These are phyloP conservation scores for Solidago caesia DNA, from an alignment of 129 eudicot species.

Conservation along the genomic window DNA sequence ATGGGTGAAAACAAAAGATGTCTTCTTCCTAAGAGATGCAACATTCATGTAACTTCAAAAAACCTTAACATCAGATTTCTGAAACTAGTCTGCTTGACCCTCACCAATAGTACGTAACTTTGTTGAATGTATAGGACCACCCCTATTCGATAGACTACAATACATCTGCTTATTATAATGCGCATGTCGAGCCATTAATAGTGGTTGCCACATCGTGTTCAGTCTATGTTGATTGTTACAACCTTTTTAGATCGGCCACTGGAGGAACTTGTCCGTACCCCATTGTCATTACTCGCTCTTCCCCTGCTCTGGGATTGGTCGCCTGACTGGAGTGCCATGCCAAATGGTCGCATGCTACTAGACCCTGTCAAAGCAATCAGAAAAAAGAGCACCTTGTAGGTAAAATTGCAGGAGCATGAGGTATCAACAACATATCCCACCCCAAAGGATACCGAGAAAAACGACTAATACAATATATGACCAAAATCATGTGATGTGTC, in stretches of 20 bases:
- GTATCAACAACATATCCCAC: neutral
- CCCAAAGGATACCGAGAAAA: neutral
- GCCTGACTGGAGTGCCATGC: constrained; percentile 24
- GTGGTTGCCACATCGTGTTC: neutral
- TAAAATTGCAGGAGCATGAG: neutral
- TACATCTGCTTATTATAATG: neutral
- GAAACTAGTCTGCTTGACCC: too few species aligned
- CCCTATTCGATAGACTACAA: neutral
- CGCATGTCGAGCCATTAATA: neutral
- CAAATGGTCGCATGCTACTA: constrained; percentile 33
- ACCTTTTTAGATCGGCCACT: constrained; percentile 46
- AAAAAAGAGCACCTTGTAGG: neutral
- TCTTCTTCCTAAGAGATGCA: too few species aligned
- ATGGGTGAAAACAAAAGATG: too few species aligned
- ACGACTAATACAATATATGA: neutral
- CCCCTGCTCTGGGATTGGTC: neutral
- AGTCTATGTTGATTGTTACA: constrained; percentile 55
- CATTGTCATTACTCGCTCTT: constrained; percentile 11
- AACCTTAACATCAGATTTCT: too few species aligned
- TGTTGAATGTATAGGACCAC: too few species aligned
- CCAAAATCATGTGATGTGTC: neutral
- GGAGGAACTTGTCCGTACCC: constrained; percentile 20
- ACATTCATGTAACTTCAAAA: too few species aligned
- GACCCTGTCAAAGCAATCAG: constrained; percentile 14
- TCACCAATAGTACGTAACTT: too few species aligned